Conservation (phyloP, 2,329 filamentous ascomycete species). For the Nigrograna mackinnonii region DNA sequence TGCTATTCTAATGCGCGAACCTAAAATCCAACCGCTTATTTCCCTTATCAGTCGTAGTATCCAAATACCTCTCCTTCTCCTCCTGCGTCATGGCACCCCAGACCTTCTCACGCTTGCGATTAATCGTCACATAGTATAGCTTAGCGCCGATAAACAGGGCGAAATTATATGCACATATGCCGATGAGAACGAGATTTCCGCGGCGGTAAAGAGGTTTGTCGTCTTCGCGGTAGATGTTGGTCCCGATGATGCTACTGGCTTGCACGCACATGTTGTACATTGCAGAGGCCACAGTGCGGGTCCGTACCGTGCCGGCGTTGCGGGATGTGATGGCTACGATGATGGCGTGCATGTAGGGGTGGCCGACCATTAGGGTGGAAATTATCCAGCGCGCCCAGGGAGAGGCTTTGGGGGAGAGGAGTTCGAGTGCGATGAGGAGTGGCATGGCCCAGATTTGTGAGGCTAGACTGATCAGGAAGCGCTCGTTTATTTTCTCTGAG, state of each 20-base stretch:
- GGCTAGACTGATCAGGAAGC: conserved; percentile 51
- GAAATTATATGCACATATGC: conserved; percentile 55
- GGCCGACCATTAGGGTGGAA: conserved; percentile 44
- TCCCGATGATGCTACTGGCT: conserved; percentile 31
- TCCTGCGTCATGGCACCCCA: conserved; percentile 38
- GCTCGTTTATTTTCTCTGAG: conserved; percentile 55
- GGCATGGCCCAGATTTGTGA: conserved; percentile 46
- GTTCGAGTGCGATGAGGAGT: conserved; percentile 40
- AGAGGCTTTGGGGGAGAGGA: conserved; percentile 31
- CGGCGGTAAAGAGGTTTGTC: conserved; percentile 55
- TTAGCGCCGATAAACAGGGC: conserved; percentile 56
- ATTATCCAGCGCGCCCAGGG: conserved; percentile 44
- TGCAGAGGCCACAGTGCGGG: conserved; percentile 46
- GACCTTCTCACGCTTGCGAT: conserved; percentile 40
- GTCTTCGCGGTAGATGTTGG: conserved; percentile 57
- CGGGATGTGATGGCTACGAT: conserved; percentile 47
- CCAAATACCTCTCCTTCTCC: conserved; percentile 39
- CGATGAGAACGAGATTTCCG: conserved; percentile 60
- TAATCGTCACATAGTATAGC: conserved; percentile 57
- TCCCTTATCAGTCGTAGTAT: conserved; percentile 39
- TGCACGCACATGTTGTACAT: conserved; percentile 48
- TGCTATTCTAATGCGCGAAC: conserved; percentile 35
- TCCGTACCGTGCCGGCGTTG: conserved; percentile 48
- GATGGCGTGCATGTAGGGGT: conserved; percentile 49
- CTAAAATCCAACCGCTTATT: conserved; percentile 41